phyloP scores from a whole-genome alignment of 2,329 filamentous ascomycete genomes.

The Teratosphaeria zuluensis region DNA sequence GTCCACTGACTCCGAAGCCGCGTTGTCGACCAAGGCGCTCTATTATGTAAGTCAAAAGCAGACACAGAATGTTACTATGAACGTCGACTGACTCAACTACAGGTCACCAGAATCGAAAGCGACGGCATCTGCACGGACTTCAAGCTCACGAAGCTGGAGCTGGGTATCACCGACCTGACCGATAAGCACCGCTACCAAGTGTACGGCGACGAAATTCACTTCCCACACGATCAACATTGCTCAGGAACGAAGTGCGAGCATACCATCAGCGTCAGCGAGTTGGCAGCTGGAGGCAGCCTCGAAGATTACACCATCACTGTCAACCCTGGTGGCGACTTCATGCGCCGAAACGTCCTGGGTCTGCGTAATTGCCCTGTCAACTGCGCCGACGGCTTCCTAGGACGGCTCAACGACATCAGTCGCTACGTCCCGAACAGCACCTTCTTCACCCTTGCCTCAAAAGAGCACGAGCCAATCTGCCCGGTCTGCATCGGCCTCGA shows the following conservation, averaged over 20 bases:
- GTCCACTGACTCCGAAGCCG: background rate
- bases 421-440: constrained; percentile 5
- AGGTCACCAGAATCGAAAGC: constrained; percentile 6
- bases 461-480: constrained; percentile 13
- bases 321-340: constrained; percentile 12
- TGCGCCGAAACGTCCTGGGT: constrained; percentile 7
- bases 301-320: constrained; percentile 2
- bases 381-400: constrained; percentile 16
- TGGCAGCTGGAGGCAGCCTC: constrained; percentile 6
- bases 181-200: constrained; percentile 13
- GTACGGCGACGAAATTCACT: constrained; percentile 10
- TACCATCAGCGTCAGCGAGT: constrained; percentile 5
- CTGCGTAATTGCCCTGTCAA: constrained; percentile 5
- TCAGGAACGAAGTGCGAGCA: constrained; percentile 3
- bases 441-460: constrained; percentile 10
- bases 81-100: background rate
- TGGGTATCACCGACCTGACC: constrained; percentile 4
- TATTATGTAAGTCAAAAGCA: background rate
- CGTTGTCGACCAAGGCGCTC: background rate
- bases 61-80: no score
- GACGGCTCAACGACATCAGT: background rate
- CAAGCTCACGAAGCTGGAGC: constrained; percentile 6
- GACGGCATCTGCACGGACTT: constrained; percentile 8
- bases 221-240: constrained; percentile 3
- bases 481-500: constrained; percentile 19